These are phyloP conservation scores for Cyberlindnera mycetangii DNA, from an alignment of 805 yeast genomes.

Conservation along the genomic window DNA sequence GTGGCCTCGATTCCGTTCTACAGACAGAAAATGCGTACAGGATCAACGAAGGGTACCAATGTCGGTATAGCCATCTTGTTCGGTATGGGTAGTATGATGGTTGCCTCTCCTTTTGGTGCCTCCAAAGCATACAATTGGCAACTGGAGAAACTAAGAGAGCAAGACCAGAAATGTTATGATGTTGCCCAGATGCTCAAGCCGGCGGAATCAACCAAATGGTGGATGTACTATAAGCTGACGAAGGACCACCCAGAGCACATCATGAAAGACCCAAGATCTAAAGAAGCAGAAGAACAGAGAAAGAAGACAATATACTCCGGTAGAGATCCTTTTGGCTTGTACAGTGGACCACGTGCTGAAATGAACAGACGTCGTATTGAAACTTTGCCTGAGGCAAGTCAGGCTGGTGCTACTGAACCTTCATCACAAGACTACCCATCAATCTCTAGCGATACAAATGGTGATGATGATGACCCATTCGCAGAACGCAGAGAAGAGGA, in stretches of 20 bases:
- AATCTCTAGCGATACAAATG: background rate
- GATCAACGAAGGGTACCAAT: slow-evolving; percentile 35
- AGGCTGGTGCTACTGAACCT: background rate
- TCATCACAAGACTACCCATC: background rate
- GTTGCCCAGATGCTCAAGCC: slow-evolving; percentile 30
- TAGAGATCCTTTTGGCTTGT: slow-evolving; percentile 37
- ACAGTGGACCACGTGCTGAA: slow-evolving; percentile 32
- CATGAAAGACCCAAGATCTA: slow-evolving; percentile 52
- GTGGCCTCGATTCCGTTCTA: slow-evolving; percentile 44
- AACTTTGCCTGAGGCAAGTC: slow-evolving; percentile 11
- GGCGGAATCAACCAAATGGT: slow-evolving; percentile 41
- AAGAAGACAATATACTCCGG: slow-evolving; percentile 31
- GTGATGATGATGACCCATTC: slow-evolving; percentile 27
- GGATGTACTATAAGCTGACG: slow-evolving; percentile 50
- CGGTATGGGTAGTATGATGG: slow-evolving; percentile 39
- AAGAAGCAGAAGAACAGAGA: slow-evolving; percentile 30
- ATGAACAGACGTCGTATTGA: slow-evolving; percentile 15
- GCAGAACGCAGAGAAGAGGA: slow-evolving; percentile 8
- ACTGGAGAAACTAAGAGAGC: slow-evolving; percentile 30
- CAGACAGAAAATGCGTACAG: slow-evolving; percentile 32
- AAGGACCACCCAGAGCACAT: slow-evolving; percentile 48
- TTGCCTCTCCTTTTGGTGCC: slow-evolving; percentile 33
- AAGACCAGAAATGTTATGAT: slow-evolving; percentile 33
- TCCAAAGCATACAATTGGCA: slow-evolving; percentile 32
- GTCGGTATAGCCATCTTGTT: slow-evolving; percentile 40